Evolutionary conservation across 306 rosid genomes (phyloP), one percentile per base, ranked within the genome.

Genomic region (Canavalia ensiformis): DNA sequence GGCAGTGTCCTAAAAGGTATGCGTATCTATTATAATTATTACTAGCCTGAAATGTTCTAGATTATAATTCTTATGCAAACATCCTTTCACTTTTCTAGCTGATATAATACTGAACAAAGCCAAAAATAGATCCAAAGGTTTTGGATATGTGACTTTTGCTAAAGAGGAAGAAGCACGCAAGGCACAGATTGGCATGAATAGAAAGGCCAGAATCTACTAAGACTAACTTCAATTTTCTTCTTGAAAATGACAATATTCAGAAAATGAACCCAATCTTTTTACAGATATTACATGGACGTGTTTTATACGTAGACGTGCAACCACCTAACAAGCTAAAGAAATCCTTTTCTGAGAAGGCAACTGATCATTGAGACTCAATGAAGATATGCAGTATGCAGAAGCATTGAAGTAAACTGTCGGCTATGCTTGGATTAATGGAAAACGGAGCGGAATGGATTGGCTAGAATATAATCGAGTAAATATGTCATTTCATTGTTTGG

Each of bases 61-160:
- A 13, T 57, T 47, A 3, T 18, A 67, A 18, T 57, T 39, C 10
- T 66, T 9, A 74, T 57, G 10, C 34, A 56, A 63, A 54, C 29
- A 34, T 33, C 33, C 1, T 66, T 82, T 68, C 60, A 31, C 5
- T 67, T 81, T 35, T 55, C n/a, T 71, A 82, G 85, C 77, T 67
- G 62, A 82, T 67, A 47, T 82, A 57, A 44, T 82, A 37, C 29
- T 82, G 72, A 75, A 82, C 56, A 18, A 18, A 18, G 81, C 81
- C 60, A 75, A 58, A 33, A 82, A 39, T 18, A 82, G 72, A 49
- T 75, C 72, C 47, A 82, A 82, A 64, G 85, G 85, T 68, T 82
- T 82, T 68, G 85, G 85, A 45, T 82, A 56, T 29, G 85, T 82
- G 65, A 82, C 81, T 45, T 82, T 82, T 82, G 70, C 72, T 28